Base-by-base conservation (phyloP, 371 early-diverging fungal species). In the Mortierella sp. region DNA sequence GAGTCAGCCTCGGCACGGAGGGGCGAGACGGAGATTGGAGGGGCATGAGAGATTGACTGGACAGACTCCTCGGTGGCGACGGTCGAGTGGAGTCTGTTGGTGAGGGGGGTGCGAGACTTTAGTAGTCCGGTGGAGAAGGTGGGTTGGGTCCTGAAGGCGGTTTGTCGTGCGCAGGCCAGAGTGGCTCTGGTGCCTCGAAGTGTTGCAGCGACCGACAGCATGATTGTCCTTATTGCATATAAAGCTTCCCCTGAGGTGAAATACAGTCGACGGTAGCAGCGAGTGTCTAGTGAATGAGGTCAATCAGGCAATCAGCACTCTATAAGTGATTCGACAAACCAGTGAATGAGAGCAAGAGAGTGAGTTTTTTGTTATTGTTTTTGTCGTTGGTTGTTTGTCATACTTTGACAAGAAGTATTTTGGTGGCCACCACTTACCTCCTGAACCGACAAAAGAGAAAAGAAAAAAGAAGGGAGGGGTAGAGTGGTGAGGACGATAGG, bases 131-230 rank as follows among this genome's bases (percentile, higher is more conserved):
- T 14, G 39, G 61, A 68, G 0, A 64, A 64, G 34, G 24, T 16
- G 4, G 50, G 52, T 19, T 52, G 73, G n/a, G 69, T n/a, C 29
- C 72, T 68, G 40, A 66, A 50, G 31, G 76, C 45, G n/a, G 31
- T 29, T 58, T 70, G 65, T 43, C 68, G 71, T 19, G 71, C 34
- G 43, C 55, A 31, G 31, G 68, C 64, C 44, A 76, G 64, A 29
- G 68, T 67, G 19, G 58, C 53, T 39, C 83, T 74, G 66, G 73
- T 68, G 67, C 79, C 64, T 66, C 76, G 78, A 63, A 83, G 74
- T 4, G 74, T 58, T 22, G 77, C 78, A 68, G 83, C 78, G 61
- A 75, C 79, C 50, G 83, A 74, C 66, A 78, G 71, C 83, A 83
- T 82, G 41, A 9, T 71, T 41, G 31, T 22, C 22, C 29, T 29